These are phyloP conservation scores for Scleroderma bovista DNA, from an alignment of 768 basidiomycete genomes.

Conservation along the genomic window DNA sequence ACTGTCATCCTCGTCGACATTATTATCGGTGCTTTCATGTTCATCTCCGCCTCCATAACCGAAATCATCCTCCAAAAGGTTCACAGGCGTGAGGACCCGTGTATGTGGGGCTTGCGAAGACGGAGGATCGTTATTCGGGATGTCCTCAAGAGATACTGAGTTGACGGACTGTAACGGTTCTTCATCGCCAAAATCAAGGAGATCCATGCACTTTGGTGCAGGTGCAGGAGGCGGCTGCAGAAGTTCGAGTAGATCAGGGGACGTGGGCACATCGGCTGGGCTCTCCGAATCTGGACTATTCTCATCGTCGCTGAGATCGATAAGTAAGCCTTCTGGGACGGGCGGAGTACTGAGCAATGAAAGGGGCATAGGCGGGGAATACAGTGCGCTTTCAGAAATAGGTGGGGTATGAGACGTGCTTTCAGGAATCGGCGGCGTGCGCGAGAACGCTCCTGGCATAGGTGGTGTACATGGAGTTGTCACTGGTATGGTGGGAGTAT, in stretches of 20 bases:
- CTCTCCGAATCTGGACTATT: constrained; percentile 23
- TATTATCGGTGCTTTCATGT: background rate
- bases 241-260: background rate
- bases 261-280: background rate
- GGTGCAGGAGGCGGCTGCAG: background rate
- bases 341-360: background rate
- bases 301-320: constrained; percentile 44
- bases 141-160: background rate
- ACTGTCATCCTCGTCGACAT: constrained; percentile 15
- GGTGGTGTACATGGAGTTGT: background rate
- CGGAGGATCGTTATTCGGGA: background rate
- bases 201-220: background rate
- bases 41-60: constrained; percentile 5
- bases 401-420: constrained; percentile 3
- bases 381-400: constrained; percentile 25
- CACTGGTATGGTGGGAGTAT: background rate
- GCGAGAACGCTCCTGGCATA: background rate
- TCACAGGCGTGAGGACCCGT: constrained; percentile 14
- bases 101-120: constrained; percentile 5
- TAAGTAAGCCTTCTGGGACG: constrained; percentile 47
- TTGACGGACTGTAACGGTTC: background rate
- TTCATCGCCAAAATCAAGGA: constrained; percentile 1
- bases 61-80: constrained; percentile 20
- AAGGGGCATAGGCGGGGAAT: background rate
- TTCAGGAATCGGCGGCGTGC: constrained; percentile 34